phyloP scores from a whole-genome alignment of 208 protist species.

The Wallacemonas sp. region DNA sequence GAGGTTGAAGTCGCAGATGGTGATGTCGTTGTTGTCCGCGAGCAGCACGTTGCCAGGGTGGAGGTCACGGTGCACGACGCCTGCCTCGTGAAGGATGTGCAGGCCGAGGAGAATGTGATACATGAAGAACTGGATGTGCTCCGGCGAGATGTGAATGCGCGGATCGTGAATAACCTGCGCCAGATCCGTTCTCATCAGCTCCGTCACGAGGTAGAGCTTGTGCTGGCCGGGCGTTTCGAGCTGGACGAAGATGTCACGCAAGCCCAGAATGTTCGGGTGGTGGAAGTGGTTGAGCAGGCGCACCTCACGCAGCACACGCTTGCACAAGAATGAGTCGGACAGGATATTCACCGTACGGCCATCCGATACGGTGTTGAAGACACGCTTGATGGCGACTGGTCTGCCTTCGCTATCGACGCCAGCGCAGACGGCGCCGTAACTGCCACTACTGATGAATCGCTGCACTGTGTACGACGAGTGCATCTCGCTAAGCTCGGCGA shows the following conservation, averaged over 20 bases:
- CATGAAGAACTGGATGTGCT: constrained; percentile 97
- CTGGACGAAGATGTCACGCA: constrained; percentile 94
- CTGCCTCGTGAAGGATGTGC: constrained; percentile 92
- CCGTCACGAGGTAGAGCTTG: constrained; percentile 97
- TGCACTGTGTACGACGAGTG: constrained; percentile 75
- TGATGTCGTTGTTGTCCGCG: constrained; percentile 93
- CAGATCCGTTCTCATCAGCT: constrained; percentile 95
- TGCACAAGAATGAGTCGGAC: constrained; percentile 87
- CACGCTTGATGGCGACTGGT: constrained; percentile 82
- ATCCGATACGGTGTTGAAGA: constrained; percentile 87
- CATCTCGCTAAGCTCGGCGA: constrained; percentile 72
- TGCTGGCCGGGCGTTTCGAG: constrained; percentile 80
- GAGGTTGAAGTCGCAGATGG: constrained; percentile 97
- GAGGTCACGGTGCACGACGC: constrained; percentile 92
- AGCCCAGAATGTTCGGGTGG: constrained; percentile 95
- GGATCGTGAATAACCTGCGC: constrained; percentile 94
- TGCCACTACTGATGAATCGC: constrained; percentile 87
- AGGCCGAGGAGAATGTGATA: constrained; percentile 95
- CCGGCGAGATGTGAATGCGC: constrained; percentile 93
- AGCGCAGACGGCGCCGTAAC: constrained; percentile 88
- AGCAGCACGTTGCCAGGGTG: constrained; percentile 90
- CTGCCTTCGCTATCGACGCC: constrained; percentile 65
- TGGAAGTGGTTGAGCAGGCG: constrained; percentile 95
- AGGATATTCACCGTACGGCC: constrained; percentile 83
- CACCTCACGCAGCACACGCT: constrained; percentile 92